Conservation (phyloP, 257 asterid genomes). For the Linderniella brevidens region DNA sequence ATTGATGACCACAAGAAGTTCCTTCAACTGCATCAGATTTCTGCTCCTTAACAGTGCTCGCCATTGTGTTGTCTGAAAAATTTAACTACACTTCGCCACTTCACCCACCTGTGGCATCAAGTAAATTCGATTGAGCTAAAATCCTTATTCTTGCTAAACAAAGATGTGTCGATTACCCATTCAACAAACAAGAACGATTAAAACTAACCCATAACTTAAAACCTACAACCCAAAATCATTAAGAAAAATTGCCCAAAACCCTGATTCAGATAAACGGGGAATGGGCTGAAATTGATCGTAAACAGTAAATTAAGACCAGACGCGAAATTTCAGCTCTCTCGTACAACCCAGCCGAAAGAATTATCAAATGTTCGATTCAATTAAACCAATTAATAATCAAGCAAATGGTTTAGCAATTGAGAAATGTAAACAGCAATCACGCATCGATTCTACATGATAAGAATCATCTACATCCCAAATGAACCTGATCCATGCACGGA, state of each 20-base stretch:
- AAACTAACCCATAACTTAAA: no score
- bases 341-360: neutral
- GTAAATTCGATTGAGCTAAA: no score
- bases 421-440: neutral
- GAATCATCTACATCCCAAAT: neutral
- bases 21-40: slow-evolving; percentile 29
- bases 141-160: no score
- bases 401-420: neutral
- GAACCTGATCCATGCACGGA: neutral
- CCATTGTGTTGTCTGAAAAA: slow-evolving; percentile 35
- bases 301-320: no score
- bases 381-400: neutral
- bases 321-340: no score
- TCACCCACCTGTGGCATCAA: neutral
- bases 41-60: slow-evolving; percentile 28
- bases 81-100: slow-evolving; percentile 22
- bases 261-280: no score
- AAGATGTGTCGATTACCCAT: no score
- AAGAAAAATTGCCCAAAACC: no score
- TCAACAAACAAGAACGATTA: no score
- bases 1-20: slow-evolving; percentile 22
- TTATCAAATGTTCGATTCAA: neutral
- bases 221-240: no score
- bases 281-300: no score
- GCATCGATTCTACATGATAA: neutral